Evolutionary conservation across 345 rosid genomes (phyloP), one percentile per base, ranked within the genome.

Genomic region (Gynandropsis gynandra): DNA sequence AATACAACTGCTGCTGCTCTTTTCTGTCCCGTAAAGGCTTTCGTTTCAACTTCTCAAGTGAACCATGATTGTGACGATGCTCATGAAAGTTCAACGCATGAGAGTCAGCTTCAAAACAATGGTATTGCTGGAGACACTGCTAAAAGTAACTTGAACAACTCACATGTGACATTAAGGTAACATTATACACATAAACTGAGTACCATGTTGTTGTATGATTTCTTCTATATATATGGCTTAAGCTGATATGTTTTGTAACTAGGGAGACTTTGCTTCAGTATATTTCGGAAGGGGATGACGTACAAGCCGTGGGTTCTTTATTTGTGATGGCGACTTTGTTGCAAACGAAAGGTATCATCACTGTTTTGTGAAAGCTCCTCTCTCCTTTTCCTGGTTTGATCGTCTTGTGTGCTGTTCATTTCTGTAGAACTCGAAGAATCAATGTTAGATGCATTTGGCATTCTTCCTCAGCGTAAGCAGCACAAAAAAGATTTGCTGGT

Each of bases 381-480:
- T 71, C 12, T 10, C 58, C 47, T 15, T 17, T 33, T 58, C 14
- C 58, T 47, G 33, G 50, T 63, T 43, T 55, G 48, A 52, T 18
- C 11, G 3, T 43, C 37, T 56, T 43, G 49, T 58, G n/a, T 9
- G 32, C n/a, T 21, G 14, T 48, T 34, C 50, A 61, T 36, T 34
- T 32, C 15, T 73, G 50, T 66, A 93, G 99, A 93, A 67, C 75
- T 88, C 71, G 95, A 93, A 56, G 99, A 88, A 67, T 72, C 88
- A 53, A 80, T 93, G 99, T 72, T 93, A 42, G 97, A 93, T 80
- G 83, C 86, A 50, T 88, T 88, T 69, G 99, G 99, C 57, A 85
- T 93, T 75, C 95, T 93, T 62, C 99, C 99, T 38, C 97, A 83
- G 54, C 87, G 94, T 58, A 81, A 93, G 73, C 89, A 88, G 52